phyloP scores from a whole-genome alignment of 495 filamentous ascomycete species.

The Coniosporium apollinis region DNA sequence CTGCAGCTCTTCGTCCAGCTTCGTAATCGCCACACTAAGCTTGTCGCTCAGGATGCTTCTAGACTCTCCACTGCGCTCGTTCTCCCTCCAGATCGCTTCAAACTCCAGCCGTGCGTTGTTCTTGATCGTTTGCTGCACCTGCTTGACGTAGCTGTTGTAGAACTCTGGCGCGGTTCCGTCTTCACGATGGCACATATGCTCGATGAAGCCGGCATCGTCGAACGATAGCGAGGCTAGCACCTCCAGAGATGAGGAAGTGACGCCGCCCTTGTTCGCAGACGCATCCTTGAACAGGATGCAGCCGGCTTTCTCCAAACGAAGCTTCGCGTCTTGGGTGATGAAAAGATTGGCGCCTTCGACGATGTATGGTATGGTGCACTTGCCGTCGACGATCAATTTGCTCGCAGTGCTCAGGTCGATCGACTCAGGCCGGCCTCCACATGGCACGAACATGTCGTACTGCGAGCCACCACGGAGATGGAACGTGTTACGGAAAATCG shows the following conservation, averaged over 20 bases:
- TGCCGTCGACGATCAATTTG: constrained; percentile 71
- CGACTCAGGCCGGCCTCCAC: constrained; percentile 90
- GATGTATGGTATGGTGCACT: constrained; percentile 75
- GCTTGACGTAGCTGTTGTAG: constrained; percentile 82
- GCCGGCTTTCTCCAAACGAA: constrained; percentile 83
- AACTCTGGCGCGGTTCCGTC: constrained; percentile 71
- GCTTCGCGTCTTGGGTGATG: constrained; percentile 96
- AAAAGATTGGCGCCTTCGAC: constrained; percentile 97
- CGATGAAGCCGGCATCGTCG: constrained; percentile 69
- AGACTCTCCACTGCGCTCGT: constrained; percentile 60
- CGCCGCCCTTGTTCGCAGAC: constrained; percentile 95
- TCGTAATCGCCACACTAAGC: constrained; percentile 79
- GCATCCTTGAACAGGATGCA: constrained; percentile 95
- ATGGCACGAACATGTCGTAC: constrained; percentile 87
- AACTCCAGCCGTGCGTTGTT: constrained; percentile 86
- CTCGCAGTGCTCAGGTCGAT: constrained; percentile 78
- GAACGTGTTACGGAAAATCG: constrained; percentile 90
- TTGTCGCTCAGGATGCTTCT: constrained; percentile 77
- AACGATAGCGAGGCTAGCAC: constrained; percentile 89
- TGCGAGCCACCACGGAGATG: constrained; percentile 61
- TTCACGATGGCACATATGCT: constrained; percentile 79
- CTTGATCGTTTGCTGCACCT: constrained; percentile 77
- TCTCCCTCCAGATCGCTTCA: constrained; percentile 92
- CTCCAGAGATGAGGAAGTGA: constrained; percentile 94
- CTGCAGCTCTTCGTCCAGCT: constrained; percentile 88